Evolutionary conservation across 2,329 filamentous ascomycete species (phyloP), one percentile per base, ranked within the genome.

Genomic region (Trichoderma harzianum): DNA sequence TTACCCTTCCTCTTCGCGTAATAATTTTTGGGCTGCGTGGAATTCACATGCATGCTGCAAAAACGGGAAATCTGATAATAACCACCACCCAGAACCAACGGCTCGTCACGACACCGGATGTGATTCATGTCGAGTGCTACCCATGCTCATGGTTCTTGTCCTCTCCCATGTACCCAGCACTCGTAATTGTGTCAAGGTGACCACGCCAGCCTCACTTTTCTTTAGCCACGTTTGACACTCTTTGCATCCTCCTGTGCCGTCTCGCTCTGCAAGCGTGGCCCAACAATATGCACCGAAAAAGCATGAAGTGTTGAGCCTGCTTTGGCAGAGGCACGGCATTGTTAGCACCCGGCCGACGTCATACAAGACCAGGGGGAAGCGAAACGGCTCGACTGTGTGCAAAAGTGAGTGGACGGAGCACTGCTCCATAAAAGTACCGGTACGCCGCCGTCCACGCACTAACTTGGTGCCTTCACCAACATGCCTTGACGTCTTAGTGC

Each of bases 1-100:
- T 72, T 72, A 70, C 71, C 51, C 71, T 70, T 65, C 71, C 51
- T 43, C 71, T 72, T 72, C 61, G 61, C 71, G 71, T 70, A 70
- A 70, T 72, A 57, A 28, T 28, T 26, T 32, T 24, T 69, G 66
- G 66, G 68, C 16, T 32, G 28, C 16, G 62, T 32, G n/a, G 39
- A 51, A 47, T 51, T 60, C 32, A 26, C 66, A 32, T 61, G 39
- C 55, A 39, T 39, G 26, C 34, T 30, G 34, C 21, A 24, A 12
- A 51, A 53, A 34, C 24, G 30, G 34, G 34, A 64, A 60, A 71
- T 71, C 69, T 71, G 69, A 71, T 71, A 66, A 63, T 63, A 64
- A 71, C 39, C 39, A 43, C 39, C 39, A 43, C 39, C 39, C 18
- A 43, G 39, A 43, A n/a, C 39, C 18, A 24, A 64, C 24, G 43